phyloP scores from a whole-genome alignment of 805 yeast genomes.

The Maudiozyma turicensis region DNA sequence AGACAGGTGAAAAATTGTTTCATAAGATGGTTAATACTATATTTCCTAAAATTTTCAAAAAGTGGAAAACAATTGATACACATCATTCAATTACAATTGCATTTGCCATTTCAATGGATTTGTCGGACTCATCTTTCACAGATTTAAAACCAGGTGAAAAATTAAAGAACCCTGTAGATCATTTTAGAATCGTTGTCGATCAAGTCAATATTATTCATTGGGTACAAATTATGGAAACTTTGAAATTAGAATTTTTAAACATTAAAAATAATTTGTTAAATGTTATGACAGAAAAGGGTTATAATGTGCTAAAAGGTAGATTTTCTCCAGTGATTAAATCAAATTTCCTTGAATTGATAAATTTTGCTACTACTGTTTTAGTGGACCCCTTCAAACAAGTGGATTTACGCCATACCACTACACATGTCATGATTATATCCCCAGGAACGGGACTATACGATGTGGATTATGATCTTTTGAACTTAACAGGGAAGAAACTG shows the following conservation, averaged over 20 bases:
- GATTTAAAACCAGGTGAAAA: constrained; percentile 63
- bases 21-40: constrained; percentile 87
- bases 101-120: constrained; percentile 69
- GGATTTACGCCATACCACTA: constrained; percentile 81
- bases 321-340: constrained; percentile 85
- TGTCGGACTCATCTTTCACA: constrained; percentile 39
- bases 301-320: constrained; percentile 41
- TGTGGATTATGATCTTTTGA: constrained; percentile 70
- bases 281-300: constrained; percentile 28
- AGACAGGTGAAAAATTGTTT: constrained; percentile 88
- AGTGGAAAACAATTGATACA: constrained; percentile 80
- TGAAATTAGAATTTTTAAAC: constrained; percentile 74
- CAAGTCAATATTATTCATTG: constrained; percentile 83
- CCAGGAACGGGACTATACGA: constrained; percentile 94
- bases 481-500: constrained; percentile 66
- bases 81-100: constrained; percentile 89
- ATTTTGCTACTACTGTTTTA: constrained; percentile 68
- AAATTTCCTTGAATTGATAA: constrained; percentile 77
- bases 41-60: constrained; percentile 77
- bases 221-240: constrained; percentile 83
- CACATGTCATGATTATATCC: constrained; percentile 77
- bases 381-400: constrained; percentile 73
- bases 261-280: constrained; percentile 66
- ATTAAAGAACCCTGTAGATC: constrained; percentile 60
- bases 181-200: constrained; percentile 88